Evolutionary conservation across 148 eudicot genomes (phyloP), one percentile per base, ranked within the genome.

Genomic region (Chenopodium suecicum): DNA sequence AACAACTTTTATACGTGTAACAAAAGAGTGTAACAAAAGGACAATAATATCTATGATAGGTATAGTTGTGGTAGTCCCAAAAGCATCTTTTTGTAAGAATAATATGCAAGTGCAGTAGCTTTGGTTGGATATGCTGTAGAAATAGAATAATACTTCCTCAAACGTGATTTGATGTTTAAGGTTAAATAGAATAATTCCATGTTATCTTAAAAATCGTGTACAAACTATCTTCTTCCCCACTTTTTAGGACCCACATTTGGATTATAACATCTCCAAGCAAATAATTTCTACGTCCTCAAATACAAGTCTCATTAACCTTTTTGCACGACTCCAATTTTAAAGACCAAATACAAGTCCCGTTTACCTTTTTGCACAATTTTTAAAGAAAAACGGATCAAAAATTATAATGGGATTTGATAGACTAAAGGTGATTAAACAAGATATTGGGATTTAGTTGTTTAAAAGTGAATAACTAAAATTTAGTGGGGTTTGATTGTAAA

Each of bases 121-220:
- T 14, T 50, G 17, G 56, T 47, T 70, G 82, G n/a, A 79, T 70
- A 79, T 79, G 74, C 81, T 78, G n/a, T 7, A 50, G 67, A 62
- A 79, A 32, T 7, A 50, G 75, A 62, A 79, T 50, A 14, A 44
- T 71, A 62, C 82, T 58, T 19, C 69, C 52, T 22, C 58, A 37
- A 37, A 37, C 7, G 7, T 37, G 44, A 37, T 37, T 0, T 37
- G 7, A 37, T 37, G 44, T 37, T 37, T 37, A 37, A 37, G 44
- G 44, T 37, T 37, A 37, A 37, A 37, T 0, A 34, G 44, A 37
- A 66, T 29, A 50, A 1, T 74, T 56, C 62, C 22, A 56, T 14
- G 62, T 4, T 14, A 56, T 4, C 62, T 56, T 50, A 10, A 13
- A 13, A 41, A n/a, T 29, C 13, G 4, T 48, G 60, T 6, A 68